Percentiles rank a stretch among this genome's conserved stretches.
phyloP scores from a whole-genome alignment of 805 yeast genomes.

The Saitoella complicata region DNA sequence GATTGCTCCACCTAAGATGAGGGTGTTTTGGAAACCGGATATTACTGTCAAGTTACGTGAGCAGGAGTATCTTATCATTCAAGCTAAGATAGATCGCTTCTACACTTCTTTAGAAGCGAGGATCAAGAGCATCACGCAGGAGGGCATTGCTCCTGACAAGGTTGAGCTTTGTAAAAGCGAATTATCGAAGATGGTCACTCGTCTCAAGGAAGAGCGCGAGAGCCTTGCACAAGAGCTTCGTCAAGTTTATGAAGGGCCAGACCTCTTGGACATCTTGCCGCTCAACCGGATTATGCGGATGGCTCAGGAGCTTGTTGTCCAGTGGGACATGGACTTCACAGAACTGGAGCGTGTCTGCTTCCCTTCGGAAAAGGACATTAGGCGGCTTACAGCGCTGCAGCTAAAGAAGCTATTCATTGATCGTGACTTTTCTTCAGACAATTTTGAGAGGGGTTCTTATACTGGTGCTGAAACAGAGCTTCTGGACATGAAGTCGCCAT shows the following conservation, averaged over 20 bases:
- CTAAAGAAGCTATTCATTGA: constrained; percentile 57
- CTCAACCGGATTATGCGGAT: constrained; percentile 54
- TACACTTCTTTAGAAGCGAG: constrained; percentile 60
- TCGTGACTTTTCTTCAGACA: constrained; percentile 1
- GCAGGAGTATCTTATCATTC: constrained; percentile 40
- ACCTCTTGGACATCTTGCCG: constrained; percentile 49
- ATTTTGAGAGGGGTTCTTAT: not conserved
- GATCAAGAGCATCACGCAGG: constrained; percentile 61
- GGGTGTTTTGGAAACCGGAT: constrained; percentile 54
- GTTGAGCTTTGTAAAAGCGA: constrained; percentile 49
- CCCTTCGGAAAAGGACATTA: constrained; percentile 86
- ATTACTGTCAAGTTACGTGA: constrained; percentile 52
- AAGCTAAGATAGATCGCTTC: constrained; percentile 38
- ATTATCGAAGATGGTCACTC: constrained; percentile 40
- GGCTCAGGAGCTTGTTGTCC: constrained; percentile 66
- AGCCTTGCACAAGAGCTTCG: constrained; percentile 31
- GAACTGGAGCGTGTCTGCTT: constrained; percentile 63
- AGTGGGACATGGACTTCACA: constrained; percentile 73
- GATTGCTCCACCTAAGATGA: constrained; percentile 58
- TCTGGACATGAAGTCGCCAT: not conserved
- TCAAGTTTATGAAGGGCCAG: constrained; percentile 35
- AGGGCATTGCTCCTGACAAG: constrained; percentile 46
- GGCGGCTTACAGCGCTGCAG: constrained; percentile 78
- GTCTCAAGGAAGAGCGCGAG: constrained; percentile 35
- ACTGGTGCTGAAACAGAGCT: not conserved